These are phyloP conservation scores for Oryza australiensis DNA, from an alignment of 176 grass and related monocot species.

Conservation along the genomic window DNA sequence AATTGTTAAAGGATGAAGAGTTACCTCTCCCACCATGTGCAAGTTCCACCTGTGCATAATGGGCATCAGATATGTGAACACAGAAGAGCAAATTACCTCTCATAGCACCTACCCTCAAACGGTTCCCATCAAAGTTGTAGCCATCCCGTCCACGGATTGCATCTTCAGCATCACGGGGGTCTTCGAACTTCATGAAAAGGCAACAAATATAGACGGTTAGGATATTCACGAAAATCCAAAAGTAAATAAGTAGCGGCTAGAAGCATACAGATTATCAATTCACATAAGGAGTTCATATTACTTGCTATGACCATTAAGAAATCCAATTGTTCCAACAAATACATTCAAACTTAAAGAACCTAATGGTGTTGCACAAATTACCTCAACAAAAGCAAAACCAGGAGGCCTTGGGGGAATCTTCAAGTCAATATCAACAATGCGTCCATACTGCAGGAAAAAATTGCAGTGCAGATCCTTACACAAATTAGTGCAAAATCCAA, in stretches of 20 bases:
- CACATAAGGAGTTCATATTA: neutral
- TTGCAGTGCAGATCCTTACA: constrained; percentile 6
- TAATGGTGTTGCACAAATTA: constrained; percentile 22
- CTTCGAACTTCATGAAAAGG: constrained; percentile 60
- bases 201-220: neutral
- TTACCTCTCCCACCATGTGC: constrained; percentile 74
- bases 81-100: neutral
- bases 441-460: constrained; percentile 56
- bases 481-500: neutral
- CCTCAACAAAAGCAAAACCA: constrained; percentile 86
- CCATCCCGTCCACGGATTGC: constrained; percentile 73
- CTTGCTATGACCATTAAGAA: neutral
- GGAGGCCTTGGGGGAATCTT: constrained; percentile 79
- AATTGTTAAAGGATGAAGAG: constrained; percentile 55
- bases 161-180: constrained; percentile 74
- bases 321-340: neutral
- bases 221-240: neutral
- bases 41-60: constrained; percentile 61
- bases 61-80: constrained; percentile 1
- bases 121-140: constrained; percentile 79
- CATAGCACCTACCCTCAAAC: constrained; percentile 48
- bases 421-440: constrained; percentile 80
- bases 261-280: neutral
- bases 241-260: neutral
- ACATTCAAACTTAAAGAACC: neutral